Base-by-base conservation (phyloP, 2,329 filamentous ascomycete species). In the Pseudomassariella vexata region DNA sequence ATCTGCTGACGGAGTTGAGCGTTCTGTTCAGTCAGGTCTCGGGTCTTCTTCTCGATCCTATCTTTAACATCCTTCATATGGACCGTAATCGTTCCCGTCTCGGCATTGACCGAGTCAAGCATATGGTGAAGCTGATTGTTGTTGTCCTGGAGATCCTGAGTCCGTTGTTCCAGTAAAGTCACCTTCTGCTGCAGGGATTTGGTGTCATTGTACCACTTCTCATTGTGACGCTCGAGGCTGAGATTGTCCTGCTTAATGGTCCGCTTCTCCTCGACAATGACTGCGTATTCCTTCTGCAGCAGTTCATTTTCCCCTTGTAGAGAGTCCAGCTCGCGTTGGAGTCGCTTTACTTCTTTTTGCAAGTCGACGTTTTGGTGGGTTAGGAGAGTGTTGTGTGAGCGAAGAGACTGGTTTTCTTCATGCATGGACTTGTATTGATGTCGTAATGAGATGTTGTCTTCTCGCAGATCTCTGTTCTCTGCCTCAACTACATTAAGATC, bases 141-240 rank as follows among this genome's bases (percentile, higher is more conserved):
- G 28, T 71, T 60, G 6, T 63, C 60, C 27, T 66, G 60, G n/a
- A 71, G 48, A 20, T 63, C 59, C 15, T 61, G 60, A 18, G 65
- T 51, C 34, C 59, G 65, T 28, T 62, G 63, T 45, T 66, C 65
- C 36, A 67, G 71, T 32, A 55, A 56, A 16, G 62, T 57, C 40
- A 71, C 73, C 45, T 74, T 45, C 26, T 53, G 42, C 28, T 55
- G 47, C 10, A 53, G 42, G 26, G 38, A 32, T 24, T 50, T 49
- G 55, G 70, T 73, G 45, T 73, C 68, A 35, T 57, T 64, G 42
- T 68, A 73, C 44, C 72, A 73, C 38, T 65, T 67, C 30, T 74
- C 68, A 37, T 74, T 74, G 46, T 72, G 66, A 22, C 65, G 67
- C 32, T 70, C 69, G 15, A 74, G 61, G 41, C 65, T 68, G 20